Conservation (phyloP, 768 basidiomycete genomes). For the Infundibulicybe gibba region DNA sequence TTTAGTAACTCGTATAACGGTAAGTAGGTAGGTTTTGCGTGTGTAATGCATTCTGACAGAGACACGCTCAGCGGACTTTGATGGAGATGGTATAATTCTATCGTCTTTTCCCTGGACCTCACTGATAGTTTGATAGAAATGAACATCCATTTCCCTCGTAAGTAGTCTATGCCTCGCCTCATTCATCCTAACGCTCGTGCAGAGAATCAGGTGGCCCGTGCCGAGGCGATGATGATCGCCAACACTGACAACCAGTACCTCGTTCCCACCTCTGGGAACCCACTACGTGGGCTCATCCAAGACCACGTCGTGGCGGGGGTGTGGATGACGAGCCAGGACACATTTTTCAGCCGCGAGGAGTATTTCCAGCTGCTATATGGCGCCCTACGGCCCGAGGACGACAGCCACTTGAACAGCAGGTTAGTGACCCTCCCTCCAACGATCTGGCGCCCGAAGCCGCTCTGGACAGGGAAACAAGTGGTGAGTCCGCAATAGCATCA, state of each 20-base stretch:
- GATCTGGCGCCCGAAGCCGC: slow-evolving; percentile 84
- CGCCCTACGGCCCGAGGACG: slow-evolving; percentile 86
- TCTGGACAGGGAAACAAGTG: slow-evolving; percentile 99
- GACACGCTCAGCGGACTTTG: slow-evolving; percentile 69
- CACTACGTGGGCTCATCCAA: slow-evolving; percentile 95
- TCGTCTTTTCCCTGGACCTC: slow-evolving; percentile 2
- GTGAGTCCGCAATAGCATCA: slow-evolving; percentile 41
- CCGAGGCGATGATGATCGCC: slow-evolving; percentile 91
- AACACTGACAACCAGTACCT: slow-evolving; percentile 99
- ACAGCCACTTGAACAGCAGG: slow-evolving; percentile 51
- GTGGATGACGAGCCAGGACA: slow-evolving; percentile 97
- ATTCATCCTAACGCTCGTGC: slow-evolving; percentile 2
- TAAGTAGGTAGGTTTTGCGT: slow-evolving; percentile 26
- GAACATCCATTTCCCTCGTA: slow-evolving; percentile 99
- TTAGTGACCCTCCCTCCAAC: slow-evolving; percentile 85
- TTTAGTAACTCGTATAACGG: slow-evolving; percentile 95
- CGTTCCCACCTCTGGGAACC: slow-evolving; percentile 98
- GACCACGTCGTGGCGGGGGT: slow-evolving; percentile 98
- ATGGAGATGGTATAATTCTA: slow-evolving; percentile 70
- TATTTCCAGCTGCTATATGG: slow-evolving; percentile 97
- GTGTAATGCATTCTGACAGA: slow-evolving; percentile 3
- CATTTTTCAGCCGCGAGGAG: slow-evolving; percentile 93
- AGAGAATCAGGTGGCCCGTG: slow-evolving; percentile 95
- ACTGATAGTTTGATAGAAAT: slow-evolving; percentile 61
- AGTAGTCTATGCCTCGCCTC: slow-evolving; percentile 23